A percentile compares a stretch with the other conserved stretches of the same genome.
These are phyloP conservation scores for Colletotrichum sp. DNA, from an alignment of 2,329 filamentous ascomycete species.

Conservation along the genomic window DNA sequence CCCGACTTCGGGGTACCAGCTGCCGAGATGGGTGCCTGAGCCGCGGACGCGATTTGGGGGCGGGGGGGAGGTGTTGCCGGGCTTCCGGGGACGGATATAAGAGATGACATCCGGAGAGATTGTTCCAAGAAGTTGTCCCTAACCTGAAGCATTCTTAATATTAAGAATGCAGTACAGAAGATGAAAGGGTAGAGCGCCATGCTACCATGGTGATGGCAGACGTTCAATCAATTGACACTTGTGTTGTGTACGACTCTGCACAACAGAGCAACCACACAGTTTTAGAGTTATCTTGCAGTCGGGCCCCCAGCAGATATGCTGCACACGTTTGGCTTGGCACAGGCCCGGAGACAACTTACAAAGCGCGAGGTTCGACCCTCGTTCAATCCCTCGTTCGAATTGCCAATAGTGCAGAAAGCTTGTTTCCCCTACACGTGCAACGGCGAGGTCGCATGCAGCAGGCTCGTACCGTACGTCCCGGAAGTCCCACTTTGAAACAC, in stretches of 20 bases:
- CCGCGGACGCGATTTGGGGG: background rate
- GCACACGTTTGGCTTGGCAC: background rate
- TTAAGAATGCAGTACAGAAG: background rate
- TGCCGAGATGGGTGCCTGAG: background rate
- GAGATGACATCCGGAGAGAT: background rate
- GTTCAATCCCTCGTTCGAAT: background rate
- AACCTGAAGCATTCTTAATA: background rate
- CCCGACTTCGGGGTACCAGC: slow-evolving; percentile 1
- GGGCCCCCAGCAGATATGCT: background rate
- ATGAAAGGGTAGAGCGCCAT: background rate
- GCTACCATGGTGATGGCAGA: background rate
- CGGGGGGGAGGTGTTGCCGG: background rate
- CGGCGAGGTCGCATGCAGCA: background rate
- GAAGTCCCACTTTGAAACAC: background rate
- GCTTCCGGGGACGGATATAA: background rate
- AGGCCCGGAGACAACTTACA: background rate
- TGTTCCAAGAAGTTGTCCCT: background rate
- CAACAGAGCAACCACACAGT: background rate
- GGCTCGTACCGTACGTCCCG: background rate
- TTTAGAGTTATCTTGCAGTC: background rate
- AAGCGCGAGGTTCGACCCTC: background rate
- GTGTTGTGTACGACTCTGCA: background rate
- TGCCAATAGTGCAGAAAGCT: background rate
- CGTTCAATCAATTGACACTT: background rate
- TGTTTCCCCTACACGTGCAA: background rate